Conservation (phyloP, 805 yeast genomes). For the Metschnikowia chrysomelidarum region DNA sequence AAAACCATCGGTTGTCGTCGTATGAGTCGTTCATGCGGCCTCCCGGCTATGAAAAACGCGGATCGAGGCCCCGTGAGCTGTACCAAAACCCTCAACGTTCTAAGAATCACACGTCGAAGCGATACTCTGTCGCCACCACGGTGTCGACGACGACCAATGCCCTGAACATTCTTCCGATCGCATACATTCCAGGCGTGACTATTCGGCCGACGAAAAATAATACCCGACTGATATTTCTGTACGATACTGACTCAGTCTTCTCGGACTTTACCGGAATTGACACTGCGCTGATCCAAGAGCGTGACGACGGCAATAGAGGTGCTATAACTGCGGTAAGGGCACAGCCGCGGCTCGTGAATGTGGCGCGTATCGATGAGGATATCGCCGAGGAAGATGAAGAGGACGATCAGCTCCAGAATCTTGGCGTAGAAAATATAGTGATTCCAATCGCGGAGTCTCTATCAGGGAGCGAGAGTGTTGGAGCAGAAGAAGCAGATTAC, state of each 20-base stretch:
- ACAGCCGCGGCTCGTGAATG: slow-evolving; percentile 66
- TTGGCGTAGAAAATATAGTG: no score
- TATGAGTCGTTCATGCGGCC: slow-evolving; percentile 47
- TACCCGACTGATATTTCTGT: slow-evolving; percentile 43
- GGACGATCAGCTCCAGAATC: slow-evolving; percentile 7
- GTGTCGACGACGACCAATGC: slow-evolving; percentile 69
- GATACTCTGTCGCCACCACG: slow-evolving; percentile 55
- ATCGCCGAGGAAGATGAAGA: slow-evolving; percentile 32
- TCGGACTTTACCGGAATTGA: slow-evolving; percentile 45
- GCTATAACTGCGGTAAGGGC: slow-evolving; percentile 77
- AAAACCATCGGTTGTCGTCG: slow-evolving; percentile 31
- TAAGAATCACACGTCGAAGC: slow-evolving; percentile 12
- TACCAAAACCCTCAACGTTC: slow-evolving; percentile 7
- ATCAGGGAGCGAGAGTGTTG: slow-evolving; percentile 2
- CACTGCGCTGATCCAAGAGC: slow-evolving; percentile 47
- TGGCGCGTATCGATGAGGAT: slow-evolving; percentile 46
- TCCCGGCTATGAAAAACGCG: slow-evolving; percentile 19
- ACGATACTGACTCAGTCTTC: slow-evolving; percentile 40
- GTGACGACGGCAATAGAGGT: slow-evolving; percentile 29
- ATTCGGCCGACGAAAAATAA: slow-evolving; percentile 49
- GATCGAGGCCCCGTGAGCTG: no score
- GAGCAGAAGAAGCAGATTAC: slow-evolving; percentile 5
- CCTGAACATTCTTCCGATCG: slow-evolving; percentile 85
- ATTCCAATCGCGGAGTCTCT: background rate
- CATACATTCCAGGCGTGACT: slow-evolving; percentile 92